Percentiles rank a stretch among this genome's conserved stretches.
Evolutionary conservation across 371 early-diverging fungal species (phyloP).

Genomic region (Capniomyces stellatus): DNA sequence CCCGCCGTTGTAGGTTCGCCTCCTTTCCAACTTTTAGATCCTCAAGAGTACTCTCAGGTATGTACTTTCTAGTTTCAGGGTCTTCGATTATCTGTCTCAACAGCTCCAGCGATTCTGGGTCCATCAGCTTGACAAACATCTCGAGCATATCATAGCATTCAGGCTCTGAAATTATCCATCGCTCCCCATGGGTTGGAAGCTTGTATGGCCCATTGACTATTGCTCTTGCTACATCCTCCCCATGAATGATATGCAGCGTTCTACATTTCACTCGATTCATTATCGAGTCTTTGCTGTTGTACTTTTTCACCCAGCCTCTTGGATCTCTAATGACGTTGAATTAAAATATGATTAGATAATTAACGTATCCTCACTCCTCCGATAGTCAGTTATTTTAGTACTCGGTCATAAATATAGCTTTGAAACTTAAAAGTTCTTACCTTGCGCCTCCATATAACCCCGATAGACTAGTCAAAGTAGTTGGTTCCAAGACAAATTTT

Average conservation of each 20-base stretch:
- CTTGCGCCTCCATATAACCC: slow-evolving; percentile 31
- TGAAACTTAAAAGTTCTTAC: background rate
- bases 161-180: slow-evolving; percentile 23
- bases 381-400: too few species aligned
- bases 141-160: slow-evolving; percentile 16
- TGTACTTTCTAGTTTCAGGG: background rate
- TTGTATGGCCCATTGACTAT: slow-evolving; percentile 6
- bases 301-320: slow-evolving; percentile 28
- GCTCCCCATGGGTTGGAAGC: slow-evolving; percentile 1
- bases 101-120: background rate
- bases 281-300: slow-evolving; percentile 22
- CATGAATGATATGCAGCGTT: slow-evolving; percentile 34
- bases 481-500: background rate
- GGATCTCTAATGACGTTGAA: slow-evolving; percentile 18
- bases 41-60: background rate
- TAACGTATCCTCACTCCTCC: too few species aligned
- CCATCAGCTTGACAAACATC: slow-evolving; percentile 4
- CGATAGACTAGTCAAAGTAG: slow-evolving; percentile 11
- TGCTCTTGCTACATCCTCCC: slow-evolving; percentile 31
- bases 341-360: too few species aligned
- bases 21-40: background rate
- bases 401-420: background rate
- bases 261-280: slow-evolving; percentile 15
- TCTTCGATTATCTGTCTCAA: background rate
- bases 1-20: background rate